phyloP scores from a whole-genome alignment of 108 stramenopile genomes.

The Parmales sp. region DNA sequence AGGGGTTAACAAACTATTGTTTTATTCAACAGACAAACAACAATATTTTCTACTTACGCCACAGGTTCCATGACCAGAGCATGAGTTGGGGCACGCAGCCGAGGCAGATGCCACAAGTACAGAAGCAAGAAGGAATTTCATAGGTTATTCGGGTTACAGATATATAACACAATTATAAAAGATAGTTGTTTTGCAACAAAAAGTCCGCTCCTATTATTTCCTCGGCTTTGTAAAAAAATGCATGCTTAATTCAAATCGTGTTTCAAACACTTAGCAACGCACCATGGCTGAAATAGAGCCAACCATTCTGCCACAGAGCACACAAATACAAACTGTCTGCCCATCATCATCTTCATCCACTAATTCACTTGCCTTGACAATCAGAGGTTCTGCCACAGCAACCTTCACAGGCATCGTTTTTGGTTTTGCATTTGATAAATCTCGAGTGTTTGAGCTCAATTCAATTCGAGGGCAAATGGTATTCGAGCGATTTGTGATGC shows the following conservation, averaged over 20 bases:
- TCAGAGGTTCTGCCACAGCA: neutral
- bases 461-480: conserved; percentile 1
- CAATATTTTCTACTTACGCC: conserved; percentile 40
- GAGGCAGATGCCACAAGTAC: conserved; percentile 20
- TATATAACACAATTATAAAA: neutral
- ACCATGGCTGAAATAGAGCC: too few relatives aligned
- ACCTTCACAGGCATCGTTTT: neutral
- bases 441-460: neutral
- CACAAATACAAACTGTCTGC: too few relatives aligned
- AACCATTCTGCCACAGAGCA: too few relatives aligned
- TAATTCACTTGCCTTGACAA: neutral
- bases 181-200: conserved; percentile 4
- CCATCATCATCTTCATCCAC: neutral
- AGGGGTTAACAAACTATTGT: neutral
- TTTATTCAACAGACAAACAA: neutral
- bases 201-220: too few relatives aligned
- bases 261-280: too few relatives aligned
- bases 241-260: too few relatives aligned
- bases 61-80: conserved; percentile 55
- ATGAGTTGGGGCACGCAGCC: conserved; percentile 40
- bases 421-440: conserved; percentile 9
- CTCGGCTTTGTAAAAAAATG: too few relatives aligned
- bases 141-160: neutral
- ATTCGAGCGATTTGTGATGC: conserved; percentile 11
- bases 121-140: too few relatives aligned